These are phyloP conservation scores for Cladophialophora psammophila DNA, from an alignment of 2,329 filamentous ascomycete genomes.

Conservation along the genomic window DNA sequence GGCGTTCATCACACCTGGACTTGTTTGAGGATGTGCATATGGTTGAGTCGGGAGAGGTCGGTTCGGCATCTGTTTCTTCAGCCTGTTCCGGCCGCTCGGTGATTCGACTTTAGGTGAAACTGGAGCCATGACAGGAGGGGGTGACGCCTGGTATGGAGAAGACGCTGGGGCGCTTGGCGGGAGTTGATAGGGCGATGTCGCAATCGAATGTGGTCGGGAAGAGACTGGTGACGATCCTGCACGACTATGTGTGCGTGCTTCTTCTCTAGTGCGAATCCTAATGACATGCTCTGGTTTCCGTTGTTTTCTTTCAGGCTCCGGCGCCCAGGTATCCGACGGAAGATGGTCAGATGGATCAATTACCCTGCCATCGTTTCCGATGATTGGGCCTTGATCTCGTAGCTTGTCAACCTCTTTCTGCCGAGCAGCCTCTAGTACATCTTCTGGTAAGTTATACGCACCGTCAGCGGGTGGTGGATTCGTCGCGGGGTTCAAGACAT, in stretches of 20 bases:
- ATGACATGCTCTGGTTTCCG: slow-evolving; percentile 58
- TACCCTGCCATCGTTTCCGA: slow-evolving; percentile 68
- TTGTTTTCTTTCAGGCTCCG: slow-evolving; percentile 67
- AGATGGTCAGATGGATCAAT: slow-evolving; percentile 73
- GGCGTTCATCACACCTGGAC: slow-evolving; percentile 28
- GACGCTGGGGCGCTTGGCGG: slow-evolving; percentile 42
- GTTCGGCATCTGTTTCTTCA: slow-evolving; percentile 37
- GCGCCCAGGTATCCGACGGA: slow-evolving; percentile 70
- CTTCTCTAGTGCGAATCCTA: slow-evolving; percentile 50
- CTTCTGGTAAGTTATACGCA: slow-evolving; percentile 49
- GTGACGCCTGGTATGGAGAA: slow-evolving; percentile 33
- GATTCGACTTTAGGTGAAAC: slow-evolving; percentile 42
- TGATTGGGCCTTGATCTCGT: slow-evolving; percentile 63
- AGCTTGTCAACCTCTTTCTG: slow-evolving; percentile 49
- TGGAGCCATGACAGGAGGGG: slow-evolving; percentile 34
- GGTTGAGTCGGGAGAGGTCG: slow-evolving; percentile 39
- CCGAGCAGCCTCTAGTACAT: slow-evolving; percentile 49
- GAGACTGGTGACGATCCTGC: slow-evolving; percentile 37
- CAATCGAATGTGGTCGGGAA: slow-evolving; percentile 41
- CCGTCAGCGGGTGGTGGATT: slow-evolving; percentile 46
- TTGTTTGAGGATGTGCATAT: slow-evolving; percentile 37
- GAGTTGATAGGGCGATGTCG: slow-evolving; percentile 41
- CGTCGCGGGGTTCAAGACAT: slow-evolving; percentile 62
- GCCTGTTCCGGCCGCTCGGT: slow-evolving; percentile 41
- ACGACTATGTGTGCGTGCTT: slow-evolving; percentile 34